Conservation (phyloP, 345 rosid genomes). For the Lepidium didymum region DNA sequence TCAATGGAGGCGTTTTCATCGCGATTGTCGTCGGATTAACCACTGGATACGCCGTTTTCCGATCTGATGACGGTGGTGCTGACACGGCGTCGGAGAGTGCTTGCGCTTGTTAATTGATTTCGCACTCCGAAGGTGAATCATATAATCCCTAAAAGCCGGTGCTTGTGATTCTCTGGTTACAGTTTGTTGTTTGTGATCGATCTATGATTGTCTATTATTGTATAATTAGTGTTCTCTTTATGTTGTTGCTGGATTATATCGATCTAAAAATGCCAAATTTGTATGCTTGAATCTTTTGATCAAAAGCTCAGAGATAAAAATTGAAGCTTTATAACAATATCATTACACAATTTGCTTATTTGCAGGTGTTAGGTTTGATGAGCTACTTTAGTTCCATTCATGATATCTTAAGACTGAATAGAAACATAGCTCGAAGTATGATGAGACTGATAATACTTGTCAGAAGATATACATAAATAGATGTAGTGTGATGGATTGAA, state of each 20-base stretch:
- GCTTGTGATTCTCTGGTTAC: neutral
- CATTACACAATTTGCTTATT: no score
- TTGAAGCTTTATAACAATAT: no score
- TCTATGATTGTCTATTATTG: neutral
- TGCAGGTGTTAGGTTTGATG: no score
- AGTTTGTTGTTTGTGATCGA: neutral
- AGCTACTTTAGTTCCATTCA: no score
- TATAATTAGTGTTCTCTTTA: neutral
- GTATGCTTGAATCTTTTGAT: neutral
- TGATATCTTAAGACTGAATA: no score
- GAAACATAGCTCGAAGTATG: no score
- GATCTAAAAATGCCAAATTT: neutral
- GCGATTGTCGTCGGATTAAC: slow-evolving; percentile 59
- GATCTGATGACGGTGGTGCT: slow-evolving; percentile 35
- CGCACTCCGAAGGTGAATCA: neutral
- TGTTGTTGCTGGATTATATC: no score
- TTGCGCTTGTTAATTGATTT: slow-evolving; percentile 37
- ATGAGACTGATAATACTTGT: no score
- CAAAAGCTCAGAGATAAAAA: no score
- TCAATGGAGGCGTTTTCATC: slow-evolving; percentile 79
- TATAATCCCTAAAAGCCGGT: neutral
- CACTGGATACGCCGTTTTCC: slow-evolving; percentile 51
- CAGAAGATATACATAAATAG: neutral
- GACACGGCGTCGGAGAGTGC: slow-evolving; percentile 40
- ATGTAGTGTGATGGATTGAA: neutral